Percentiles rank a stretch among this genome's conserved stretches.
Conservation (phyloP, 2,329 filamentous ascomycete species). For the Aspergillus sp. region DNA sequence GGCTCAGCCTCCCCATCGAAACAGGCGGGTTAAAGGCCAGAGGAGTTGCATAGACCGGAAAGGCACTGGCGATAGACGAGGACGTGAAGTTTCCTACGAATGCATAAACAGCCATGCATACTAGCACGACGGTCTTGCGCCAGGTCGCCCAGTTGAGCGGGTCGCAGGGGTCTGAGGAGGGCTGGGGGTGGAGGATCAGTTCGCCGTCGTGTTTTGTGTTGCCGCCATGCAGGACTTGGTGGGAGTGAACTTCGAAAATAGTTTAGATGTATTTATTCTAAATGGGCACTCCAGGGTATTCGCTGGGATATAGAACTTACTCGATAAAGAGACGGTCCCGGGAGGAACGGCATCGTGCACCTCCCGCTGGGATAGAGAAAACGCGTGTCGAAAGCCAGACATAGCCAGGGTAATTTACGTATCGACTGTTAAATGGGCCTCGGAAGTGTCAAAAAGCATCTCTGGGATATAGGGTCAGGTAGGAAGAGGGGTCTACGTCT, state of each 20-base stretch:
- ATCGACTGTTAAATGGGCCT: neutral
- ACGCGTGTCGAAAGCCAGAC: constrained; percentile 11
- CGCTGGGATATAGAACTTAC: neutral
- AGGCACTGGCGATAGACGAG: constrained; percentile 7
- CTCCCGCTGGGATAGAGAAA: constrained; percentile 10
- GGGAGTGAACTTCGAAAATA: neutral
- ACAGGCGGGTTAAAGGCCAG: constrained; percentile 13
- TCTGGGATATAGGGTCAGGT: neutral
- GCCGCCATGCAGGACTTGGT: neutral
- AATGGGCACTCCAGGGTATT: too few relatives aligned
- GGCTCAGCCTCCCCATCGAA: constrained; percentile 7
- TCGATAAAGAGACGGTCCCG: constrained; percentile 7
- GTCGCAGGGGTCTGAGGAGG: constrained; percentile 8
- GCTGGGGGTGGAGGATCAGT: constrained; percentile 8
- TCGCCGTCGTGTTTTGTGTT: constrained; percentile 6
- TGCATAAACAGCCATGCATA: constrained; percentile 8
- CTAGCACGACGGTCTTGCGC: constrained; percentile 7
- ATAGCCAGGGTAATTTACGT: neutral
- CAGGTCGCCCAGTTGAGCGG: constrained; percentile 11
- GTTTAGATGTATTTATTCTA: too few relatives aligned
- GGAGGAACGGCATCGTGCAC: constrained; percentile 7
- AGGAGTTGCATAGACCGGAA: constrained; percentile 11
- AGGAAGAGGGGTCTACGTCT: neutral
- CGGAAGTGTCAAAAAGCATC: neutral
- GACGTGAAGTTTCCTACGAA: constrained; percentile 12